Percentiles rank a stretch among this genome's conserved stretches.
phyloP scores from a whole-genome alignment of 768 basidiomycete genomes.

The Termitomyces bulborhizus region DNA sequence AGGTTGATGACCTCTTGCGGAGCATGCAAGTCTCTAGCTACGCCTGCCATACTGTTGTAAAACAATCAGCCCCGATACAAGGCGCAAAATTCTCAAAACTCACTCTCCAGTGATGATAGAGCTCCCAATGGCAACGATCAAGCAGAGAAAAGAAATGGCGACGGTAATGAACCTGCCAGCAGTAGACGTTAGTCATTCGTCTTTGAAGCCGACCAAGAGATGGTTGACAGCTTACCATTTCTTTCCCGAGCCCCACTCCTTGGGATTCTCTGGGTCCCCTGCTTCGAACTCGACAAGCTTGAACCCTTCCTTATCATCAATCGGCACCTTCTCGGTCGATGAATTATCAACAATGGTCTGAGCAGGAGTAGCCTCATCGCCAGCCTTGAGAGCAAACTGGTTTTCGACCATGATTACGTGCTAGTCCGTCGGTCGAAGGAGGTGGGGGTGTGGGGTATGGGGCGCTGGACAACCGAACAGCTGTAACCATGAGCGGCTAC shows the following conservation, averaged over 20 bases:
- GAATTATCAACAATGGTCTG: constrained; percentile 6
- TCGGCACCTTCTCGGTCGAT: constrained; percentile 14
- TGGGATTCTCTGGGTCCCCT: constrained; percentile 6
- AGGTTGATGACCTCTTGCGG: constrained; percentile 32
- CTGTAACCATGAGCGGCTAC: not conserved
- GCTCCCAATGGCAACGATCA: constrained; percentile 30
- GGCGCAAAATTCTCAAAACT: constrained; percentile 6
- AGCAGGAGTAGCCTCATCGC: constrained; percentile 1
- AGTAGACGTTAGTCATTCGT: not conserved
- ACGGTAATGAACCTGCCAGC: constrained; percentile 26
- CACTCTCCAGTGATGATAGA: constrained; percentile 37
- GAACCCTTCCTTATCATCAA: constrained; percentile 23
- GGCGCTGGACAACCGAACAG: not conserved
- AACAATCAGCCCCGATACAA: not conserved
- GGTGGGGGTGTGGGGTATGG: not conserved
- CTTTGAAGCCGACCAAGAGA: not conserved
- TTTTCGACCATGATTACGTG: not conserved
- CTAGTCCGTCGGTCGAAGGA: not conserved
- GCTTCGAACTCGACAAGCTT: constrained; percentile 10
- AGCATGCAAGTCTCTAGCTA: constrained; percentile 24
- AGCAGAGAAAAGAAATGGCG: constrained; percentile 28
- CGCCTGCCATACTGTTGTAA: constrained; percentile 23
- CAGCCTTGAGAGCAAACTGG: not conserved
- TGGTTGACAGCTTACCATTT: constrained; percentile 25
- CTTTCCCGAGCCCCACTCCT: constrained; percentile 7